Base-by-base conservation (phyloP, 1,284 basidiomycete species). In the Apiotrichum porosum region DNA sequence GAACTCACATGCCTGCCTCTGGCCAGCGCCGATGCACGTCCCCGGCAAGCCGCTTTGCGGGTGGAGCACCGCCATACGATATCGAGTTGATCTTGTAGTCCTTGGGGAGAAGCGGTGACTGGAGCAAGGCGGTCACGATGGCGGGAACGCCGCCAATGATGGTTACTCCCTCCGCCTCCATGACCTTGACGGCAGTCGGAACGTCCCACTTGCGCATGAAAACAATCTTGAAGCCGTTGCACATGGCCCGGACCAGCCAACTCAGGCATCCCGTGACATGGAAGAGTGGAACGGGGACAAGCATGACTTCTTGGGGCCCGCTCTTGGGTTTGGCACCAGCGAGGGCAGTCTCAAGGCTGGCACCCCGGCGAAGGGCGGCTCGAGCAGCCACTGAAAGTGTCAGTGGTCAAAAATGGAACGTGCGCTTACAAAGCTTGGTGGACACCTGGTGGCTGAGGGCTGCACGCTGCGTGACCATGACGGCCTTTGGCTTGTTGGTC, bases 211-310 rank as follows among this genome's bases (percentile, higher is more conserved):
- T 43, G 21, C 57, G 51, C 56, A 66, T 61, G 44, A 65, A 53
- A 15, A 69, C 63, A 32, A 69, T 52, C 47, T 62, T 66, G 15
- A 56, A 60, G 18, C 65, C 66, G 17, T 51, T 56, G 31, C 60
- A 58, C 39, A 66, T 51, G 0, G 66, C 63, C 6, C 63, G 53
- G 51, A 68, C 53, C 26, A 71, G 57, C 66, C 67, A 71, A 8
- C 63, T 63, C 3, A 69, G 54, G 44, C 63, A 66, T n/a, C 69
- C 69, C 3, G 67, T 69, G 9, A 67, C 66, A 61, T 71, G 69
- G 56, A 71, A 71, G 1, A 69, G 59, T 1, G 69, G 69, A 32
- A 71, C 58, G 17, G 67, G 43, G 32, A 54, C 51, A 30, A 71
- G 63, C 13, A 68, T 51, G 23, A 62, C 56, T 4, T 51, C 54